Evolutionary conservation across 1,284 basidiomycete species (phyloP), one percentile per base, ranked within the genome.

Genomic region (Malassezia vespertilionis): DNA sequence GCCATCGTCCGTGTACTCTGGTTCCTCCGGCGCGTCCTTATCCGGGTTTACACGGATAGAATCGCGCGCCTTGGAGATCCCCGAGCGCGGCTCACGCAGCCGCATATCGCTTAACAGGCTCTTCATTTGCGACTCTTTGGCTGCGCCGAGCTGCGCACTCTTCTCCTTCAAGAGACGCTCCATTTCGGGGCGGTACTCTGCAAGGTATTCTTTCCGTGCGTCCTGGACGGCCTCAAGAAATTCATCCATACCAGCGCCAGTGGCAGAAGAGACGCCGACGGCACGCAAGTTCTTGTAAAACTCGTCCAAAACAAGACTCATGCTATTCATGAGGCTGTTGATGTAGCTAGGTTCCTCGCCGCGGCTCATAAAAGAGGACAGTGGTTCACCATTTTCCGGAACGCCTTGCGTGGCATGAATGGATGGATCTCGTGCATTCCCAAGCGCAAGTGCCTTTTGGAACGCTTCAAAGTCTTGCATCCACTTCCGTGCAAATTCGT

Each of bases 251-350:
- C 93, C 93, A 39, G 81, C 82, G 10, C 93, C 93, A 0, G 93
- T 96, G 76, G 88, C 78, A 33, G 91, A 91, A 11, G 87, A 91
- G 8, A 97, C 89, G 18, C 91, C 90, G 10, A 97, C 90, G 6
- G 90, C 80, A 75, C 85, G 85, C 36, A 99, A 75, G 61, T 93
- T 85, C 72, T 90, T 87, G 75, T 99, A 99, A 66, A 99, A 99
- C 70, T 97, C 93, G 69, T 99, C 93, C 46, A 99, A 74, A 6
- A 99, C 90, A 37, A 99, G 75, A 71, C 88, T 89, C 93, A 99
- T 97, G 69, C 85, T 89, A 62, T 93, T 89, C 91, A 97, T 97
- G 54, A 99, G 76, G 66, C 86, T 90, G 72, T 88, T 93, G 87
- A 96, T 93, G 72, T 96, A 99, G 34, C 86, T 91, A 40, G 85